Percentiles rank a stretch among this genome's conserved stretches.
These are phyloP conservation scores for Canavalia ensiformis DNA, from an alignment of 306 rosid genomes.

Conservation along the genomic window DNA sequence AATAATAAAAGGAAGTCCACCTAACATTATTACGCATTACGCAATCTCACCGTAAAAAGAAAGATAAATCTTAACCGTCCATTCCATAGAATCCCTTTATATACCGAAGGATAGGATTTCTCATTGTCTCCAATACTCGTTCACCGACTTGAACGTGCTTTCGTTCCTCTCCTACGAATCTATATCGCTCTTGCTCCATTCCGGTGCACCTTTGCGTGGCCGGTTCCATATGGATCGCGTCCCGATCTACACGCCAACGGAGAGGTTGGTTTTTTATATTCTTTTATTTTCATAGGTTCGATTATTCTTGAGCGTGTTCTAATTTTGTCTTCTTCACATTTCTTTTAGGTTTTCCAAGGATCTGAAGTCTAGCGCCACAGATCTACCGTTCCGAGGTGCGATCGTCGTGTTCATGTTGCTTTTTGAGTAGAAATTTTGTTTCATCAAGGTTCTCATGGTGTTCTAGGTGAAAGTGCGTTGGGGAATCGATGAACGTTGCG, in stretches of 20 bases:
- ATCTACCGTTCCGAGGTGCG: neutral
- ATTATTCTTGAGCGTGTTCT: neutral
- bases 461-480: too few relatives aligned
- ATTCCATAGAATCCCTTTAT: neutral
- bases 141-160: neutral
- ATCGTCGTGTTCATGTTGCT: neutral
- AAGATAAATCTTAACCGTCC: neutral
- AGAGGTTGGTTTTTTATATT: too few relatives aligned
- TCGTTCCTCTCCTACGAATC: neutral
- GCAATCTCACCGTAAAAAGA: neutral
- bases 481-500: neutral
- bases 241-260: slow-evolving; percentile 39
- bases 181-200: neutral
- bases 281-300: neutral
- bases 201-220: neutral
- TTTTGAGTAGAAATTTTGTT: too few relatives aligned
- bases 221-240: slow-evolving; percentile 19
- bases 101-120: neutral
- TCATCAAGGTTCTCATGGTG: neutral
- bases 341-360: neutral
- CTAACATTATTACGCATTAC: too few relatives aligned
- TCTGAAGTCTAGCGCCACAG: neutral
- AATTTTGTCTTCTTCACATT: neutral
- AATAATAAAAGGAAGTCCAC: too few relatives aligned
- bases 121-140: neutral